Evolutionary conservation across 2,329 filamentous ascomycete species (phyloP).

Genomic region (Dactylonectria macrodidyma): DNA sequence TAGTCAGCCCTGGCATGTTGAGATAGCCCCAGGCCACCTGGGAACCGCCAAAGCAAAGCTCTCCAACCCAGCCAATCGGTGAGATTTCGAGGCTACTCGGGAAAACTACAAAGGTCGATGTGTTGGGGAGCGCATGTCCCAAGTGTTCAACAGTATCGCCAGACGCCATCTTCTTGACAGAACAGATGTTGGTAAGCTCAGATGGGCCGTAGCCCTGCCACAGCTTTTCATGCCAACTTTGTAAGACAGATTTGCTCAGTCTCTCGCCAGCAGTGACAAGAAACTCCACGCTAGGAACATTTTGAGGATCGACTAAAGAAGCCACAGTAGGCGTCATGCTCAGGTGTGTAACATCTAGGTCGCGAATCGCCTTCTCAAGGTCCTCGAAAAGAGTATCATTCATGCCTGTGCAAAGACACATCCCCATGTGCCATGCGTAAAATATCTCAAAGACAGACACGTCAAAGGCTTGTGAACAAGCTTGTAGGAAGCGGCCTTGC

Average conservation of each 20-base stretch:
- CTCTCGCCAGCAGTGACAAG: slow-evolving; percentile 87
- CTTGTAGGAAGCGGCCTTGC: slow-evolving; percentile 79
- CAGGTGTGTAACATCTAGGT: slow-evolving; percentile 80
- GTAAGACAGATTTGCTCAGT: slow-evolving; percentile 79
- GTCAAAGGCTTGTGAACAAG: slow-evolving; percentile 88
- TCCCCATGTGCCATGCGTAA: slow-evolving; percentile 84
- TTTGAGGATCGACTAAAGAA: slow-evolving; percentile 76
- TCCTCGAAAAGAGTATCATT: slow-evolving; percentile 84
- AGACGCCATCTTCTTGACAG: slow-evolving; percentile 73
- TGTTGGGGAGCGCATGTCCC: slow-evolving; percentile 82
- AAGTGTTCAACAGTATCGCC: slow-evolving; percentile 80
- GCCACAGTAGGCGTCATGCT: slow-evolving; percentile 91
- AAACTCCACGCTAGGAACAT: slow-evolving; percentile 80
- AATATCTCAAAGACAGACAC: slow-evolving; percentile 94
- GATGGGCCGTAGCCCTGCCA: slow-evolving; percentile 89
- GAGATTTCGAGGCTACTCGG: slow-evolving; percentile 65
- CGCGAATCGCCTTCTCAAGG: slow-evolving; percentile 76
- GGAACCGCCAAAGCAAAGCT: slow-evolving; percentile 88
- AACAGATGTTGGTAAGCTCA: slow-evolving; percentile 91
- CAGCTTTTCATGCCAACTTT: slow-evolving; percentile 78
- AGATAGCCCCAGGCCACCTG: slow-evolving; percentile 86
- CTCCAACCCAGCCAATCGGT: slow-evolving; percentile 81
- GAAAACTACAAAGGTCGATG: slow-evolving; percentile 77
- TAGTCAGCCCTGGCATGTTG: slow-evolving; percentile 73
- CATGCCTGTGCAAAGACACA: slow-evolving; percentile 81